Evolutionary conservation across 2,329 filamentous ascomycete genomes (phyloP), one percentile per base, ranked within the genome.

Genomic region (Fusarium sp.): DNA sequence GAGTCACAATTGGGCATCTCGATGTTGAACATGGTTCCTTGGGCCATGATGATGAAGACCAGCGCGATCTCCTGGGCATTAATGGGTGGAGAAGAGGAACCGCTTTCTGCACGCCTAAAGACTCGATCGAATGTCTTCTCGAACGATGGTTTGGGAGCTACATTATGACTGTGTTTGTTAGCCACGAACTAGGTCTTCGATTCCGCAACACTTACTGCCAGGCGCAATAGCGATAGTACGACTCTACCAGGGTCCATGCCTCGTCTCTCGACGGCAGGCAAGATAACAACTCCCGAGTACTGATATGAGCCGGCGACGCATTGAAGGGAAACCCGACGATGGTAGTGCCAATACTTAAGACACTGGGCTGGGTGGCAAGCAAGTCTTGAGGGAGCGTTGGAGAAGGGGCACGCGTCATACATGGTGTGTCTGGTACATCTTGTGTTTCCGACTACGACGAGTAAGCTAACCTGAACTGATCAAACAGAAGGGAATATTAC

Each of bases 11-110:
- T 65, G 10, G 63, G 63, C 63, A 65, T 65, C 50, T 65, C 63
- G 5, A 65, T 65, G 9, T 65, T 65, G n/a, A 65, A 65, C 63
- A 65, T 65, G 22, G 63, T 65, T 14, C 63, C 63, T 22, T 65
- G 63, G 6, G 63, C 63, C 63, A 65, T 65, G 20, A 65, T 65
- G 16, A 65, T 65, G 27, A 66, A 38, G 14, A 66, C 57, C 11
- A 59, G 63, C 18, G 42, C 60, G 9, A 63, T 63, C 36, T 63
- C 60, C 22, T 63, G 60, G 45, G 60, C 4, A 31, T 63, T 63
- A 6, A 63, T 29, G 3, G 42, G 42, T 5, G 42, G 25, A 29
- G 60, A 63, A 20, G 60, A 40, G 5, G 45, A 63, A 22, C 60
- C 60, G 29, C 45, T 63, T 20, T 63, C 60, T 22, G 45, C 60